Percentiles rank a stretch among this genome's conserved stretches.
Conservation (phyloP, 2,329 filamentous ascomycete genomes). For the Fusarium sp. region DNA sequence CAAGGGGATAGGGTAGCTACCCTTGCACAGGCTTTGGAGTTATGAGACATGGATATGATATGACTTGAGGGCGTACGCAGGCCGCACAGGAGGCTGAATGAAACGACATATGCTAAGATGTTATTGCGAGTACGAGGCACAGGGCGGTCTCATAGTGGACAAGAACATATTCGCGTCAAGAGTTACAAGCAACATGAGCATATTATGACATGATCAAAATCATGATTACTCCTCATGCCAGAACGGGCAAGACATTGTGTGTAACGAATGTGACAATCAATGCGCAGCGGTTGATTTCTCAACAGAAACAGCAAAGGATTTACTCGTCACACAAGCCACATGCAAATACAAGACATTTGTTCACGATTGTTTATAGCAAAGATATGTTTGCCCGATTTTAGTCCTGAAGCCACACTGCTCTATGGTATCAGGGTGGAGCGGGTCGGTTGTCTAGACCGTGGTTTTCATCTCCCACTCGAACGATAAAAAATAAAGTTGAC, state of each 20-base stretch:
- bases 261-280: not conserved
- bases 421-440: constrained; percentile 74
- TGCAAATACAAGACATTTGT: constrained; percentile 17
- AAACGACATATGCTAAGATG: not conserved
- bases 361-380: constrained; percentile 5
- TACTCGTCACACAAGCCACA: constrained; percentile 12
- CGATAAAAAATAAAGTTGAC: constrained; percentile 69
- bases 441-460: constrained; percentile 76
- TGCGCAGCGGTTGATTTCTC: not conserved
- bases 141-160: constrained; percentile 7
- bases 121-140: constrained; percentile 2
- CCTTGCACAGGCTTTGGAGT: constrained; percentile 21
- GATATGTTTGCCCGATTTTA: constrained; percentile 69
- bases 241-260: constrained; percentile 21
- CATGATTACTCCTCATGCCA: constrained; percentile 1
- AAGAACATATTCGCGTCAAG: not conserved
- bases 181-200: constrained; percentile 10
- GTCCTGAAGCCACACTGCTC: constrained; percentile 71
- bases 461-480: constrained; percentile 74
- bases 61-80: constrained; percentile 6
- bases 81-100: constrained; percentile 22
- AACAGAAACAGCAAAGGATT: not conserved
- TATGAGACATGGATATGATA: constrained; percentile 9
- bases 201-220: constrained; percentile 8
- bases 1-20: constrained; percentile 9